These are phyloP conservation scores for Neonectria neomacrospora DNA, from an alignment of 2,329 filamentous ascomycete genomes.

Conservation along the genomic window DNA sequence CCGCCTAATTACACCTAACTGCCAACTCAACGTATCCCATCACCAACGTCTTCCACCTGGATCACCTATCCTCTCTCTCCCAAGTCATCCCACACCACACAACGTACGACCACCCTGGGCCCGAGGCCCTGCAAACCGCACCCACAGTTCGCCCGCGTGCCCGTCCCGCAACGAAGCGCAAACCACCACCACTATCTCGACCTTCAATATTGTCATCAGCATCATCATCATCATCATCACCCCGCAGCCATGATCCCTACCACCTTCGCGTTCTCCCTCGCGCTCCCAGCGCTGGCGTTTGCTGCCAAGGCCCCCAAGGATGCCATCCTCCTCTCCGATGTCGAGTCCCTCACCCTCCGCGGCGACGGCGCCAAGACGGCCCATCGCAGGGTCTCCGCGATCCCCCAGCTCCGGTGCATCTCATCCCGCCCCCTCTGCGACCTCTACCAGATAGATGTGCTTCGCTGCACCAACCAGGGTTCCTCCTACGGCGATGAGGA, in stretches of 20 bases:
- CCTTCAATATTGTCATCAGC: neutral
- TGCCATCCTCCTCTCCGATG: conserved; percentile 68
- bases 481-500: conserved; percentile 81
- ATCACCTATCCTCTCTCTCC: neutral
- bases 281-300: conserved; percentile 42
- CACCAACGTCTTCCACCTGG: neutral
- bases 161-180: neutral
- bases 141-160: neutral
- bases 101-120: neutral
- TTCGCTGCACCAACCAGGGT: conserved; percentile 92
- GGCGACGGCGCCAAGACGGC: conserved; percentile 72
- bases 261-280: conserved; percentile 35
- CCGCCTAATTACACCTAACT: neutral
- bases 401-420: conserved; percentile 83
- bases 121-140: neutral
- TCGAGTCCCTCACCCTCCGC: conserved; percentile 83
- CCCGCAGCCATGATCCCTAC: conserved; percentile 45
- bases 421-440: conserved; percentile 72
- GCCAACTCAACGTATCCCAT: neutral
- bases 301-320: conserved; percentile 54
- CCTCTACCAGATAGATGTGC: conserved; percentile 79
- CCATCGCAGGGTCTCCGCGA: conserved; percentile 77
- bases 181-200: conserved; percentile 2
- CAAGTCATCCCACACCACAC: neutral
- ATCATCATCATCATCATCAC: conserved; percentile 10